phyloP scores from a whole-genome alignment of 1,139 yeast genomes.

The Candida buenavistaensis region DNA sequence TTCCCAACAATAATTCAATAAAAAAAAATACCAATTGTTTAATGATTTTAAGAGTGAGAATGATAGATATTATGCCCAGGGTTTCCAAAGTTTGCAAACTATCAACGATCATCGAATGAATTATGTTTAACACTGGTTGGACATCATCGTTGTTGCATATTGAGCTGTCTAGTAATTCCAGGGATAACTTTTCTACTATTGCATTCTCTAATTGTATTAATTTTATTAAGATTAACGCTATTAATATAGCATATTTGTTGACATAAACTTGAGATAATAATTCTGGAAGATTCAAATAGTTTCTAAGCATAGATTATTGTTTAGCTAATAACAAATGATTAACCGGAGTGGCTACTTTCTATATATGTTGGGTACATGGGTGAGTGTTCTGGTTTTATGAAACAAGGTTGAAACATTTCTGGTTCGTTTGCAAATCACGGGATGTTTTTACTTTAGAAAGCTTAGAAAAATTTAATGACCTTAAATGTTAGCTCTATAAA shows the following conservation, averaged over 20 bases:
- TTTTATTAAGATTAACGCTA: conserved; percentile 49
- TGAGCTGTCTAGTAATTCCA: conserved; percentile 34
- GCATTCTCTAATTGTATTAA: conserved; percentile 48
- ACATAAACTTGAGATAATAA: conserved; percentile 58
- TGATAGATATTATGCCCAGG: conserved; percentile 11
- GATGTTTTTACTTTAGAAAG: too few species aligned
- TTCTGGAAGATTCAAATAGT: conserved; percentile 39
- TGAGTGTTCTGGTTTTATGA: not conserved
- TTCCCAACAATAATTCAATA: conserved; percentile 75
- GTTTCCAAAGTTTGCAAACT: conserved; percentile 11
- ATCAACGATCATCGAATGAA: conserved; percentile 12
- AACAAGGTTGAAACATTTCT: conserved; percentile 5
- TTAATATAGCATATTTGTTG: conserved; percentile 51
- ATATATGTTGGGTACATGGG: too few species aligned
- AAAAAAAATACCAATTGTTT: conserved; percentile 63
- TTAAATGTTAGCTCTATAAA: too few species aligned
- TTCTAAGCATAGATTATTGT: conserved; percentile 17
- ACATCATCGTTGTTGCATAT: conserved; percentile 20
- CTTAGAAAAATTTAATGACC: too few species aligned
- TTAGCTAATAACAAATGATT: too few species aligned
- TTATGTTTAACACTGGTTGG: conserved; percentile 13
- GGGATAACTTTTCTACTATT: conserved; percentile 27
- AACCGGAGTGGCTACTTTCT: not conserved
- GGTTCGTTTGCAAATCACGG: too few species aligned
- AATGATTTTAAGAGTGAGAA: conserved; percentile 33